Conservation (phyloP, 768 basidiomycete genomes). For the Suillus placidus region DNA sequence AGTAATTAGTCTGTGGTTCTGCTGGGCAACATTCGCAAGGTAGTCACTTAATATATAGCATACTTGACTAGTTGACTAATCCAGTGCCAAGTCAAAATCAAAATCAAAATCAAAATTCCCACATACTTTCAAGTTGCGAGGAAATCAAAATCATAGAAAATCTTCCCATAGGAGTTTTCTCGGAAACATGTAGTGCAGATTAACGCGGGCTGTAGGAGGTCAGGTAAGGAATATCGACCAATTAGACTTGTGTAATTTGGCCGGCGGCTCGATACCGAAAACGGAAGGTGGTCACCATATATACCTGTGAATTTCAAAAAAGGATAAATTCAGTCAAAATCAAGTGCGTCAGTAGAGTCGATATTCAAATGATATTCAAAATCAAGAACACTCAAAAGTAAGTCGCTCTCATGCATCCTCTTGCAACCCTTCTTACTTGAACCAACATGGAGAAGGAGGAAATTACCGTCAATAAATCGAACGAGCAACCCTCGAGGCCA, state of each 20-base stretch:
- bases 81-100: not conserved
- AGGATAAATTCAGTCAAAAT: not conserved
- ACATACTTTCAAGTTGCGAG: not conserved
- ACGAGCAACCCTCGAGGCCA: no score
- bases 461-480: not conserved
- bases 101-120: conserved; percentile 5
- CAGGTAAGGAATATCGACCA: no score
- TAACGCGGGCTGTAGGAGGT: not conserved
- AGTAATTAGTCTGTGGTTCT: not conserved
- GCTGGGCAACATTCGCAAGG: not conserved
- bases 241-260: not conserved
- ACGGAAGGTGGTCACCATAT: no score
- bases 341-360: not conserved
- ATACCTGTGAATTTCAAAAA: not conserved
- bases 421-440: not conserved
- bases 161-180: not conserved
- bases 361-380: conserved; percentile 5
- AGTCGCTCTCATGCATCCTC: not conserved
- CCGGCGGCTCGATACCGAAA: no score
- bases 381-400: not conserved
- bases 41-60: not conserved
- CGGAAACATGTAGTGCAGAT: not conserved
- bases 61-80: not conserved
- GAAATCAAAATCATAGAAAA: not conserved
- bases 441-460: not conserved